These are phyloP conservation scores for Chaetothyriales sp. DNA, from an alignment of 2,329 filamentous ascomycete genomes.

Conservation along the genomic window DNA sequence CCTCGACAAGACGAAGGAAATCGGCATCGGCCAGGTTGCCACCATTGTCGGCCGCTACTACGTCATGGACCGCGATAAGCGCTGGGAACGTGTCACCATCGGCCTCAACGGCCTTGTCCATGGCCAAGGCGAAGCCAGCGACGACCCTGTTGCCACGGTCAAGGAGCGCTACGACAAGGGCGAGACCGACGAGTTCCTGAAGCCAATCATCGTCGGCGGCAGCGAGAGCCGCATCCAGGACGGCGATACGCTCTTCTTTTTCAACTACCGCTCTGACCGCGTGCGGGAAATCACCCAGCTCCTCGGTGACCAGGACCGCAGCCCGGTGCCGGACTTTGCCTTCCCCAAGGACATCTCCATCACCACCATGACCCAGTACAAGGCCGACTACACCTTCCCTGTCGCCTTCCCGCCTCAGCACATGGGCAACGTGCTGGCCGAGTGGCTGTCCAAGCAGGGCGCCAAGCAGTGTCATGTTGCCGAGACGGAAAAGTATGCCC, in stretches of 20 bases:
- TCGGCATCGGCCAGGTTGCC: slow-evolving; percentile 74
- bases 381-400: slow-evolving; percentile 82
- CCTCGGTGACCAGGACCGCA: slow-evolving; percentile 81
- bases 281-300: slow-evolving; percentile 93
- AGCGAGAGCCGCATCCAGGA: slow-evolving; percentile 78
- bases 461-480: slow-evolving; percentile 91
- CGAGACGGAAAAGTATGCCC: slow-evolving; percentile 98
- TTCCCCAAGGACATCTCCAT: slow-evolving; percentile 80
- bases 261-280: slow-evolving; percentile 99
- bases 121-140: slow-evolving; percentile 75
- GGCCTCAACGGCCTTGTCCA: slow-evolving; percentile 74
- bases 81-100: slow-evolving; percentile 88
- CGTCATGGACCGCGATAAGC: slow-evolving; percentile 98
- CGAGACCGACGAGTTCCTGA: slow-evolving; percentile 95
- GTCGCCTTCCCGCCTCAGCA: slow-evolving; percentile 86
- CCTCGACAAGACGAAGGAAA: slow-evolving; percentile 64
- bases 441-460: slow-evolving; percentile 82
- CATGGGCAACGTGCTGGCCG: slow-evolving; percentile 96
- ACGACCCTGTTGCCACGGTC: slow-evolving; percentile 74
- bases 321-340: slow-evolving; percentile 75
- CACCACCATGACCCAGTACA: slow-evolving; percentile 98
- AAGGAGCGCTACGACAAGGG: slow-evolving; percentile 74
- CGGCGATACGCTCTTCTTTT: slow-evolving; percentile 93
- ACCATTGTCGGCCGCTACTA: slow-evolving; percentile 94
- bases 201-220: slow-evolving; percentile 89